These are phyloP conservation scores for Cladorrhinum sp. DNA, from an alignment of 2,329 filamentous ascomycete species.

Conservation along the genomic window DNA sequence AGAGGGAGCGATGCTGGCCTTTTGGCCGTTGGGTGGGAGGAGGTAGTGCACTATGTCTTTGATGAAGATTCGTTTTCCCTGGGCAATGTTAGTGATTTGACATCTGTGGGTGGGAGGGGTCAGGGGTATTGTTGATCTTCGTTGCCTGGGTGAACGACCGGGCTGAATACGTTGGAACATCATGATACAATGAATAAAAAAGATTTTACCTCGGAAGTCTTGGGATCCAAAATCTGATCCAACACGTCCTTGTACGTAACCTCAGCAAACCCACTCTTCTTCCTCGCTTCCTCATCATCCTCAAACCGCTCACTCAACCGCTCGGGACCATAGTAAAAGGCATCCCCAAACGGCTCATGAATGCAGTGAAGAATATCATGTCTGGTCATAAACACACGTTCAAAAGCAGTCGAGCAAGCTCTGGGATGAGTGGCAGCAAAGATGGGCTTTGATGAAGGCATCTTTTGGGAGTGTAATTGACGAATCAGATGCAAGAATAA, in stretches of 20 bases:
- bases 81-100: neutral
- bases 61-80: conserved; percentile 81
- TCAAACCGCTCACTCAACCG: conserved; percentile 76
- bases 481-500: neutral
- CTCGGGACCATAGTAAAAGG: conserved; percentile 94
- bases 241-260: conserved; percentile 76
- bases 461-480: conserved; percentile 45
- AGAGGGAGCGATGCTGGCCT: conserved; percentile 74
- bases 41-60: conserved; percentile 97
- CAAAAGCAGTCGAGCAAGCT: conserved; percentile 95
- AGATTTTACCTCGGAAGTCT: conserved; percentile 73
- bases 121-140: neutral
- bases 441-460: conserved; percentile 66
- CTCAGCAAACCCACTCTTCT: conserved; percentile 62
- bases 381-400: conserved; percentile 96
- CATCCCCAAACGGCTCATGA: conserved; percentile 95
- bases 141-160: too few relatives aligned
- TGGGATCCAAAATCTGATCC: conserved; percentile 64
- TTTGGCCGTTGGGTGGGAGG: conserved; percentile 68
- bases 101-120: neutral
- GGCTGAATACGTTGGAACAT: neutral
- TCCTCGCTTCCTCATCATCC: conserved; percentile 56
- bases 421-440: conserved; percentile 93
- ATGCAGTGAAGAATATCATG: conserved; percentile 75
- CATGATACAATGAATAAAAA: too few relatives aligned